Evolutionary conservation across 1,139 yeast genomes (phyloP).

Genomic region (Hansenula lynferdii): DNA sequence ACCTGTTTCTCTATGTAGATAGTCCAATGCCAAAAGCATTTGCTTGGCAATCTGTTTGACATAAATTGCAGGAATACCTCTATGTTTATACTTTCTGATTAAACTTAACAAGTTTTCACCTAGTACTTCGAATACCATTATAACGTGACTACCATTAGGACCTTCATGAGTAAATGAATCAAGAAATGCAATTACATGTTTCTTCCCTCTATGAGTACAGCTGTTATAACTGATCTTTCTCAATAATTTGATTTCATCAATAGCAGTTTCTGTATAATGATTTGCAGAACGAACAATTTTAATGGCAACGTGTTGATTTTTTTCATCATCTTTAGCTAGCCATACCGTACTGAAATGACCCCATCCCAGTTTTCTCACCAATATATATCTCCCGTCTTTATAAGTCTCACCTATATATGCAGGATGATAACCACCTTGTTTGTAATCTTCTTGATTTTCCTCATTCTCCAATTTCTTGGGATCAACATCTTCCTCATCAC

Average conservation of each 20-base stretch:
- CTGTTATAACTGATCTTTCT: conserved; percentile 33
- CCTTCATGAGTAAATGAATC: conserved; percentile 68
- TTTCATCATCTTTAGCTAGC: conserved; percentile 57
- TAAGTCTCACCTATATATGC: conserved; percentile 68
- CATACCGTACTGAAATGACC: conserved; percentile 82
- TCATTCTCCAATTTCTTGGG: conserved; percentile 48
- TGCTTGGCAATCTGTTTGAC: conserved; percentile 74
- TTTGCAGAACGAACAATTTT: conserved; percentile 71
- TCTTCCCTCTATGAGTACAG: conserved; percentile 50
- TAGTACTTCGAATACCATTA: conserved; percentile 76
- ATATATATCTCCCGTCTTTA: conserved; percentile 50
- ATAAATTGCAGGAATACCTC: conserved; percentile 67
- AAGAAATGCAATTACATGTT: conserved; percentile 57
- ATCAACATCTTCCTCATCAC: conserved; percentile 30
- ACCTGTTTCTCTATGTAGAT: conserved; percentile 68
- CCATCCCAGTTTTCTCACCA: conserved; percentile 74
- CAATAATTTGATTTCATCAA: conserved; percentile 65
- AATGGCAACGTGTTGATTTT: conserved; percentile 62
- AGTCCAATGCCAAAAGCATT: conserved; percentile 60
- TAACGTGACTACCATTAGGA: conserved; percentile 72
- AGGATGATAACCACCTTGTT: conserved; percentile 77
- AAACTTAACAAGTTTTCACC: conserved; percentile 74
- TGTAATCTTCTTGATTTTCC: conserved; percentile 63
- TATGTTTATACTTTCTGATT: conserved; percentile 56
- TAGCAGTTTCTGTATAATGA: conserved; percentile 71